Base-by-base conservation (phyloP, 208 protist species). In the Tritrichomonas musculus region DNA sequence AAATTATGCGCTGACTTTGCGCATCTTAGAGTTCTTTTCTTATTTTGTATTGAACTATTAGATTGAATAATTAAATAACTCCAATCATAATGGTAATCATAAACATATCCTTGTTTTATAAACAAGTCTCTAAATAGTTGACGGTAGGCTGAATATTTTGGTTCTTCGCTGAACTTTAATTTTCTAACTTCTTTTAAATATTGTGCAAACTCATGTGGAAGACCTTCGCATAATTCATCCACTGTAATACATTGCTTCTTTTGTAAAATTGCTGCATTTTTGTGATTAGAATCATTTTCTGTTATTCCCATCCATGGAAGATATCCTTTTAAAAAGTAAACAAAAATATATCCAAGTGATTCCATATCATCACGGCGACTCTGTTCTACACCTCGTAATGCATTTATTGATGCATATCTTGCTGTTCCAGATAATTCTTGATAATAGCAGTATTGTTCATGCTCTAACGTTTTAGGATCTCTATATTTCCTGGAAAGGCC, bases 241-340 rank as follows among this genome's bases (percentile, higher is more conserved):
- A 99, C 94, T 36, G 97, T 95, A 20, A 97, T 99, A 49, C 95
- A 95, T 95, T 98, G 97, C 96, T 99, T 99, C 80, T 97, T 97
- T 94, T 99, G 97, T 50, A 95, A 96, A 93, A 99, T 99, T 93
- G 97, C 98, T 72, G 99, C 97, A 95, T 99, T 99, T 94, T 99
- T 99, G 92, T 99, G 53, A 22, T 60, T 60, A 22, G 53, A 17
- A 60, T 22, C 44, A 49, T 55, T 84, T 47, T 4, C 2, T 30
- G 25, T 33, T 8, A 84, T 47, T 17, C 75, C 30, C 33, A 49
- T 9, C 72, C 72, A 80, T 80, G 72, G 72, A 5, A 80, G 25
- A 33, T n/a, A 47, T 33, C 72, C 72, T 80, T 25, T 80, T 80
- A 80, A 44, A 22, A 80, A 80, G 22, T 80, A 80, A n/a, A 80